Base-by-base conservation (phyloP, 768 basidiomycete species). In the Terana coerulea region DNA sequence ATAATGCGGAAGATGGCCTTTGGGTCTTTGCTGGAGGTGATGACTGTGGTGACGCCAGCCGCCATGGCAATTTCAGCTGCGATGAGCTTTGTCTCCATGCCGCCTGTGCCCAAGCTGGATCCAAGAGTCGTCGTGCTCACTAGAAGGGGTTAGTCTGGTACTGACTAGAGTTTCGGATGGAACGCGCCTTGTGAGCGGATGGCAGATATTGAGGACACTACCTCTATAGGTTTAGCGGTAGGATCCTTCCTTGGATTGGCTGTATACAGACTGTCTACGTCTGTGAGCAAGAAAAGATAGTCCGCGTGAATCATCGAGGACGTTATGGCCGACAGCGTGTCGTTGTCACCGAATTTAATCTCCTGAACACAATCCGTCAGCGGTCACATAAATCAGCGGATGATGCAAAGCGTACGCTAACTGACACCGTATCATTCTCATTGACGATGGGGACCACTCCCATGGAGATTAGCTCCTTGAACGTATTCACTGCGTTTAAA, bases 321-420 rank as follows among this genome's bases (percentile, higher is more conserved):
- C 0, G 97, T 95, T 53, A 99, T 95, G 17, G 97, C 97, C 34
- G 95, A 98, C 15, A 99, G 74, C 0, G 95, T 98, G 66, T 99
- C 97, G 67, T 98, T 98, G 72, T 98, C 97, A 42, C 97, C 97
- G 59, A 99, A 99, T 89, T 94, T 95, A 56, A 99, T 98, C 86
- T 99, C 97, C 92, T 95, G 62, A 7, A n/a, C n/a, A 8, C 25
- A 9, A 47, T 47, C 34, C 36, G 25, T 29, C 8, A n/a, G 33
- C 10, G 15, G 26, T 9, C 3, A 14, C 11, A 5, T 10, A 28
- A 10, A 22, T 22, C 26, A 26, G 22, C 12, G 37, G 19, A n/a
- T 26, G 19, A 29, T 7, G 17, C 12, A 3, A 6, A 4, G 81
- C 90, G 66, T 65, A 95, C 93, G 71, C 92, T 93, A 52, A 99